A percentile compares a stretch with the other conserved stretches of the same genome.
Conservation (phyloP, 805 yeast genomes). For the Kregervanrija pseudodelftensis region DNA sequence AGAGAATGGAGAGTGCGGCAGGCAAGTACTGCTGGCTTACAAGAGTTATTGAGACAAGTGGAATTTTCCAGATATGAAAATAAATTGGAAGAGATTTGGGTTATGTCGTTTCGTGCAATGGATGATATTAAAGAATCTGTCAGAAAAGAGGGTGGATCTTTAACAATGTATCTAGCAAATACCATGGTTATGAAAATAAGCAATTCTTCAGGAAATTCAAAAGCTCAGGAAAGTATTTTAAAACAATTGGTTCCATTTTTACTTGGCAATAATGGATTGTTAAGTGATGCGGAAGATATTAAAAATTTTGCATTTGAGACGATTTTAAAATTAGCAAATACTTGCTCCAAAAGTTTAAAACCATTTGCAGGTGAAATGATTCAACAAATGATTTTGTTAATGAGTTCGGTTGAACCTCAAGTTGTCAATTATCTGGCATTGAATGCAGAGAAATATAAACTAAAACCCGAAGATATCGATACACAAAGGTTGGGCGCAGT, state of each 20-base stretch:
- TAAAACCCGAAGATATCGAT: slow-evolving; percentile 67
- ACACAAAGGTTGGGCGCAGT: slow-evolving; percentile 66
- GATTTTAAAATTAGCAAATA: slow-evolving; percentile 60
- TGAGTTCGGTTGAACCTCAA: slow-evolving; percentile 91
- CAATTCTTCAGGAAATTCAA: slow-evolving; percentile 36
- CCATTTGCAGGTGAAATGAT: slow-evolving; percentile 65
- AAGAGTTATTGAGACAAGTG: slow-evolving; percentile 60
- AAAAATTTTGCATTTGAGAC: slow-evolving; percentile 69
- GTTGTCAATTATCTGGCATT: slow-evolving; percentile 75
- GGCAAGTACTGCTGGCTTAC: slow-evolving; percentile 69
- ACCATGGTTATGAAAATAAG: slow-evolving; percentile 53
- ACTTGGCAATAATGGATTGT: slow-evolving; percentile 69
- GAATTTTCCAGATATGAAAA: slow-evolving; percentile 45
- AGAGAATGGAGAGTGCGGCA: slow-evolving; percentile 93
- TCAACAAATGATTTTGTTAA: slow-evolving; percentile 58
- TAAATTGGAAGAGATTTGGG: slow-evolving; percentile 67
- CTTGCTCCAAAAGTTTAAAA: slow-evolving; percentile 50
- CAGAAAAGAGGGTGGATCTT: slow-evolving; percentile 64
- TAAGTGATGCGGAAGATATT: slow-evolving; percentile 83
- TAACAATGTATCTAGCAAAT: slow-evolving; percentile 62
- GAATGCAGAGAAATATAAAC: slow-evolving; percentile 82
- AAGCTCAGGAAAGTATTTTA: slow-evolving; percentile 33
- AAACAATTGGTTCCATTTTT: slow-evolving; percentile 67
- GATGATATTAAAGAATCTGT: slow-evolving; percentile 96
- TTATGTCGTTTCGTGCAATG: slow-evolving; percentile 77